phyloP scores from a whole-genome alignment of 2,329 filamentous ascomycete genomes.

The Didymella pinodella region DNA sequence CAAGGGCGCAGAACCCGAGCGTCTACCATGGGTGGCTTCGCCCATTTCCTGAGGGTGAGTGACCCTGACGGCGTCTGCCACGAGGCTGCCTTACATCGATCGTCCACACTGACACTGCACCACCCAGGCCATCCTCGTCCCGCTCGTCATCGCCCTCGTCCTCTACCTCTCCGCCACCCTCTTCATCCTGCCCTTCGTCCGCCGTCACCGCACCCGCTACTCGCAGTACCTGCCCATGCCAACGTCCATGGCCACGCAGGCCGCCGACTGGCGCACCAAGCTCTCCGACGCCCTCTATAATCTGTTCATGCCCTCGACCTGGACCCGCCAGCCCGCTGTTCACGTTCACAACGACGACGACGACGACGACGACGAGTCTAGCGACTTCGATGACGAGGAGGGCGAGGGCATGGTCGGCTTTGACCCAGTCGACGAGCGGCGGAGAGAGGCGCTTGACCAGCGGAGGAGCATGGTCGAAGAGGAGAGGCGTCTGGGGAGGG shows the following conservation, averaged over 20 bases:
- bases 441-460: constrained; percentile 52
- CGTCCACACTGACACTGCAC: constrained; percentile 24
- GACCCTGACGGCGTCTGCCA: neutral
- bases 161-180: constrained; percentile 55
- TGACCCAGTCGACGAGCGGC: constrained; percentile 46
- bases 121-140: constrained; percentile 54
- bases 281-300: constrained; percentile 47
- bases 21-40: constrained; percentile 43
- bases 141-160: constrained; percentile 53
- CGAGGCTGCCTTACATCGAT: neutral
- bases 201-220: constrained; percentile 56
- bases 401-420: constrained; percentile 59
- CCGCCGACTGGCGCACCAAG: constrained; percentile 42
- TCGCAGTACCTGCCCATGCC: constrained; percentile 55
- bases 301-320: constrained; percentile 46
- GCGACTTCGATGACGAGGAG: constrained; percentile 55
- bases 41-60: constrained; percentile 36
- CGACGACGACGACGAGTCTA: constrained; percentile 39
- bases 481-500: constrained; percentile 74
- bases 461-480: constrained; percentile 56
- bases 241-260: constrained; percentile 22
- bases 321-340: constrained; percentile 32
- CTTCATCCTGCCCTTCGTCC: constrained; percentile 54
- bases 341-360: constrained; percentile 39
- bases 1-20: constrained; percentile 1